Evolutionary conservation across 306 rosid genomes (phyloP).

Genomic region (Macrotyloma uniflorum): DNA sequence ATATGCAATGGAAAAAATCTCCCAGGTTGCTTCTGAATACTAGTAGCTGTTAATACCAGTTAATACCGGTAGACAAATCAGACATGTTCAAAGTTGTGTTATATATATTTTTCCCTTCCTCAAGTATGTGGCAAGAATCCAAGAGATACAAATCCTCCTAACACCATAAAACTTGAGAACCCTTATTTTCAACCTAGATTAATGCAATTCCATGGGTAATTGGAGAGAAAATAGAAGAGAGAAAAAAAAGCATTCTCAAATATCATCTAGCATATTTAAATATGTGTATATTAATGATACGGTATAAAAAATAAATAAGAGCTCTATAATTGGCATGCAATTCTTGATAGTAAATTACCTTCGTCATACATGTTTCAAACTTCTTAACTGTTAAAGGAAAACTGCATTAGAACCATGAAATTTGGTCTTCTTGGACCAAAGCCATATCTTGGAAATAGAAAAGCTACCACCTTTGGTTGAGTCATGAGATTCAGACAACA

Average conservation of each 20-base stretch:
- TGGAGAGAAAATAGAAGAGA: background rate
- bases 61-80: conserved; percentile 81
- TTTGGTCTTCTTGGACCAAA: conserved; percentile 68
- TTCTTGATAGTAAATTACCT: conserved; percentile 10
- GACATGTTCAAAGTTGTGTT: conserved; percentile 93
- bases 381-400: no score
- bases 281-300: background rate
- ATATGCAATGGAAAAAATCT: conserved; percentile 94
- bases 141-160: background rate
- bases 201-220: background rate
- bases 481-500: conserved; percentile 34
- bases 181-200: background rate
- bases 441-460: conserved; percentile 96
- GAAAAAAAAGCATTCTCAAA: background rate
- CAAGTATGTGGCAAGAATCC: conserved; percentile 93
- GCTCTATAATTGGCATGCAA: background rate
- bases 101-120: conserved; percentile 82
- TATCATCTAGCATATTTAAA: background rate
- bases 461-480: conserved; percentile 73
- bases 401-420: conserved; percentile 45
- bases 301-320: background rate
- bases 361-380: conserved; percentile 7
- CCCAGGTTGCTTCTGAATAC: conserved; percentile 91
- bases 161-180: background rate
- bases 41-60: no score